Conservation (phyloP, 2,329 filamentous ascomycete species). For the Diplodia mutila region DNA sequence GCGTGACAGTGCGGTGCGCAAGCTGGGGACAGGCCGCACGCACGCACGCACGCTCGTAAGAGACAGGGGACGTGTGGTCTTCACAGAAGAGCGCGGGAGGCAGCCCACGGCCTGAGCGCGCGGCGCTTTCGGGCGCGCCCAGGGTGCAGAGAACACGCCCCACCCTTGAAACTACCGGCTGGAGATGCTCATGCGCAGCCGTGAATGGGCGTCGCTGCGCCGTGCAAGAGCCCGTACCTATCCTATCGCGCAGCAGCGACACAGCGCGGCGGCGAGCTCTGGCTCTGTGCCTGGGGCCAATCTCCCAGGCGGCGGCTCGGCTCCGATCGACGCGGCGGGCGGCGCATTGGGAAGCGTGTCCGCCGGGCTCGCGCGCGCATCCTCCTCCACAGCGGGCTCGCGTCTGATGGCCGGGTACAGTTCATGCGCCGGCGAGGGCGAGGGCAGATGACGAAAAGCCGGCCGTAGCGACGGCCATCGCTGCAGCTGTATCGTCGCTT, state of each 20-base stretch:
- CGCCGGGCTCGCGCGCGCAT: not conserved
- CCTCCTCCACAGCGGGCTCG: not conserved
- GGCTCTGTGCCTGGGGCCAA: conserved; percentile 1
- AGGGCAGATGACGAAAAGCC: not conserved
- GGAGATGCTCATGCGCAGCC: not conserved
- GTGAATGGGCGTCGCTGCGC: not conserved
- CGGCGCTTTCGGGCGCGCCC: conserved; percentile 14
- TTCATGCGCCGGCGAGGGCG: conserved; percentile 15
- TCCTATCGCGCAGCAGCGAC: not conserved
- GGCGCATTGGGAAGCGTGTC: conserved; percentile 3
- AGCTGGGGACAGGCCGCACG: conserved; percentile 20
- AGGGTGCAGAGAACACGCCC: conserved; percentile 11
- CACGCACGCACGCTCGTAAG: not conserved
- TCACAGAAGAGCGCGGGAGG: not conserved
- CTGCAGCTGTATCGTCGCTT: not conserved
- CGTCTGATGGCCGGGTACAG: conserved; percentile 3
- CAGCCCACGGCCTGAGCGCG: conserved; percentile 5
- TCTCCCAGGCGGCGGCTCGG: not conserved
- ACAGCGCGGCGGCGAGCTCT: not conserved
- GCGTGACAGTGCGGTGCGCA: conserved; percentile 10
- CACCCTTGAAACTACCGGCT: conserved; percentile 6
- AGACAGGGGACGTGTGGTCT: conserved; percentile 11
- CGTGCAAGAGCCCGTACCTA: not conserved
- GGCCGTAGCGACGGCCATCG: not conserved
- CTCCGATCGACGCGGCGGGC: not conserved